phyloP scores from a whole-genome alignment of 2,329 filamentous ascomycete genomes.

The Fusarium oxysporum region DNA sequence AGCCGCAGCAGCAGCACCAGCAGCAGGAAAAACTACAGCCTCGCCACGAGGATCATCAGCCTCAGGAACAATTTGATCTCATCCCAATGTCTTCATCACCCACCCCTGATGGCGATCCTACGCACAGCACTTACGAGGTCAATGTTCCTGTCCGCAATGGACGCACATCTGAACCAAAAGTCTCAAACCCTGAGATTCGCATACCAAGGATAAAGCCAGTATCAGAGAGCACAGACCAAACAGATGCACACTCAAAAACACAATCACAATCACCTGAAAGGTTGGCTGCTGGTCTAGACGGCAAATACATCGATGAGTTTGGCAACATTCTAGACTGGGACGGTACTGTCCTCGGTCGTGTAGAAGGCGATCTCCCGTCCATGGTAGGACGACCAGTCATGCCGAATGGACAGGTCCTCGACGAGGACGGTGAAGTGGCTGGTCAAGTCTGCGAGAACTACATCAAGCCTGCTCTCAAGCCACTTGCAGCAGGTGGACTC shows the following conservation, averaged over 20 bases:
- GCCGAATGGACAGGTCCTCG: constrained; percentile 67
- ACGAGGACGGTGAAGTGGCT: constrained; percentile 81
- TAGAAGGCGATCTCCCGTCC: constrained; percentile 65
- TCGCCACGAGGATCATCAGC: constrained; percentile 5
- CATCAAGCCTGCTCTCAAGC: constrained; percentile 61
- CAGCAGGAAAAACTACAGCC: not conserved
- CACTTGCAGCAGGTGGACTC: constrained; percentile 63
- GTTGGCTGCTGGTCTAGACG: constrained; percentile 58
- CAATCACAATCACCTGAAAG: constrained; percentile 44
- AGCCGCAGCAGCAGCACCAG: not conserved
- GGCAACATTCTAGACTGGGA: constrained; percentile 64
- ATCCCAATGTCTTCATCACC: constrained; percentile 23
- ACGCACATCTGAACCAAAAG: constrained; percentile 20
- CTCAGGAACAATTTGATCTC: constrained; percentile 5
- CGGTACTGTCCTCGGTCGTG: constrained; percentile 63
- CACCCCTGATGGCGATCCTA: constrained; percentile 39
- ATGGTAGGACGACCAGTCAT: constrained; percentile 64
- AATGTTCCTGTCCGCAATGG: constrained; percentile 40
- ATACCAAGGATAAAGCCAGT: constrained; percentile 58
- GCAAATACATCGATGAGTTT: constrained; percentile 64
- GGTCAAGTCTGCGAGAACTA: constrained; percentile 76
- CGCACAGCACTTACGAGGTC: constrained; percentile 44
- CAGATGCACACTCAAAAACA: not conserved
- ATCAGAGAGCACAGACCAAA: constrained; percentile 31
- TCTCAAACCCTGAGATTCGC: constrained; percentile 44